These are phyloP conservation scores for Wickerhamomyces ciferrii DNA, from an alignment of 805 yeast genomes.

Conservation along the genomic window DNA sequence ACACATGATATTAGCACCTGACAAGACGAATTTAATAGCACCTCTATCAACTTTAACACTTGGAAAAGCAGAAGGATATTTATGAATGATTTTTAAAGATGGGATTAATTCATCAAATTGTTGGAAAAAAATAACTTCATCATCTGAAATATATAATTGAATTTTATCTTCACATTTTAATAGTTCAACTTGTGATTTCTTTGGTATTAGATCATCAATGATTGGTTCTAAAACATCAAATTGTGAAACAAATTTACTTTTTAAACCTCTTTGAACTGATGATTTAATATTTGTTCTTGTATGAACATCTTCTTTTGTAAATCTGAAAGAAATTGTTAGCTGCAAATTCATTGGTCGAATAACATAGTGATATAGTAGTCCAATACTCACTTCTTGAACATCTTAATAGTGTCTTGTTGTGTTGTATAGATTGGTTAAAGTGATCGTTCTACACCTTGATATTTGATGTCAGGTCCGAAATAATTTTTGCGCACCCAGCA, in stretches of 20 bases:
- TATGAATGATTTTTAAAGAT: conserved; percentile 67
- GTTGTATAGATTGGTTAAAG: neutral
- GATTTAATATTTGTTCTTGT: conserved; percentile 90
- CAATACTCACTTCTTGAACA: conserved; percentile 41
- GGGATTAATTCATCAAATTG: conserved; percentile 80
- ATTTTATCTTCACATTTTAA: conserved; percentile 89
- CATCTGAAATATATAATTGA: conserved; percentile 68
- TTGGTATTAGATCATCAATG: conserved; percentile 81
- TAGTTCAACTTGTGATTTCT: conserved; percentile 74
- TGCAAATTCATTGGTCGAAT: neutral
- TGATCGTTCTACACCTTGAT: too few species aligned
- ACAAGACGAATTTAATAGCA: conserved; percentile 90
- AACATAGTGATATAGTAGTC: too few species aligned
- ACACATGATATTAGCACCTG: conserved; percentile 97
- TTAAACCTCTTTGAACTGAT: conserved; percentile 88
- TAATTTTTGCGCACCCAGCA: neutral
- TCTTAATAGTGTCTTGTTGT: conserved; percentile 13
- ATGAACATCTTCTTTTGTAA: conserved; percentile 81
- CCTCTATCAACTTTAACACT: conserved; percentile 90
- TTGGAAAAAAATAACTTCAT: conserved; percentile 73
- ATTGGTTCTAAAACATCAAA: conserved; percentile 71
- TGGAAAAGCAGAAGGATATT: conserved; percentile 81
- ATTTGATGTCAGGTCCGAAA: neutral
- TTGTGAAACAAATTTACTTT: conserved; percentile 64
- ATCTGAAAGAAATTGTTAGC: conserved; percentile 28